Base-by-base conservation (phyloP, 768 basidiomycete species). In the Mycena kentingensis region DNA sequence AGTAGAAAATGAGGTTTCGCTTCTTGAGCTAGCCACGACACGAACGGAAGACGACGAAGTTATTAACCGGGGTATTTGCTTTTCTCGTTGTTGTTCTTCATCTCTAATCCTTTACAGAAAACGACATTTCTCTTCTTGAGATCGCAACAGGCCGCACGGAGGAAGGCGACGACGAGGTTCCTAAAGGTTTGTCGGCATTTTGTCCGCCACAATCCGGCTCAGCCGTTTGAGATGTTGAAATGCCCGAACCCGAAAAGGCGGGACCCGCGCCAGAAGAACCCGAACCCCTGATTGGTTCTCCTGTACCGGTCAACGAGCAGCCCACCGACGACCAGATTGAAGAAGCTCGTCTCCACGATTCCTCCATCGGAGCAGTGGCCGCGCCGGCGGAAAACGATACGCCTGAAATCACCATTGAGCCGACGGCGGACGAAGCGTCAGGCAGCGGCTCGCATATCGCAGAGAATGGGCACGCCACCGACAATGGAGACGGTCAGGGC, bases 251-350 rank as follows among this genome's bases (percentile, higher is more conserved):
- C 24, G 10, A 6, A 4, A 28, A 28, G 6, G 10, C 44, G 26
- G 16, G 31, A 46, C 13, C 18, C 16, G 29, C 11, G 7, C 5
- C n/a, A 13, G 44, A 46, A 32, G 16, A 19, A 19, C 26, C 29
- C 29, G 18, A 29, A 29, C 32, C 32, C 32, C 10, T 34, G 32
- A 51, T 59, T 5, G 57, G 53, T 4, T 59, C 57, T 15, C 58
- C 58, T 2, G 47, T 44, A 1, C 58, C 58, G 0, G 51, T 52
- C 5, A 41, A 41, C 24, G 21, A 51, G 19, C 46, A 51, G 48
- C 50, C 58, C 5, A 60, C 54, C 25, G 54, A 60, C 45, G 58
- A 60, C 51, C 50, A 60, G 27, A 60, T 60, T 28, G 58, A 60
- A 25, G 58, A 52, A 28, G 58, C 46, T 11, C 51, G 58, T 6